Percentiles rank a stretch among this genome's conserved stretches.
phyloP scores from a whole-genome alignment of 2,329 filamentous ascomycete genomes.

The Zopfia rhizophila region DNA sequence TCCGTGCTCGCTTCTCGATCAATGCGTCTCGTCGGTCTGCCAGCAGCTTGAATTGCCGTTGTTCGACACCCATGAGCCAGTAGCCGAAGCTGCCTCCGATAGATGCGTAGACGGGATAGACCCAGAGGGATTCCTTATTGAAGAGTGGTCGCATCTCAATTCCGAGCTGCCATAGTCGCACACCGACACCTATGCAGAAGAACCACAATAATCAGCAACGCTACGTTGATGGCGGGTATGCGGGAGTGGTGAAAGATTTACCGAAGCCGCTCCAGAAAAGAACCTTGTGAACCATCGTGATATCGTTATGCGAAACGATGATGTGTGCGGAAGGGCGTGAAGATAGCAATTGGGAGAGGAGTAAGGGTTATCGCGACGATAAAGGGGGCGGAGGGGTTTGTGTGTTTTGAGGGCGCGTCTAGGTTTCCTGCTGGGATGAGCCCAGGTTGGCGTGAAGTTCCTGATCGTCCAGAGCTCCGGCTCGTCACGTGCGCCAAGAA shows the following conservation, averaged over 20 bases:
- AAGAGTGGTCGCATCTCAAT: constrained; percentile 98
- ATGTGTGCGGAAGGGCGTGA: constrained; percentile 14
- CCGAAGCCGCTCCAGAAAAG: constrained; percentile 93
- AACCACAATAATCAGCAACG: constrained; percentile 30
- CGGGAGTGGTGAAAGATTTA: constrained; percentile 60
- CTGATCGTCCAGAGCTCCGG: constrained; percentile 23
- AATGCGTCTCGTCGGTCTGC: constrained; percentile 81
- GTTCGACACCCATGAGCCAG: constrained; percentile 92
- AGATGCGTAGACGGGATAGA: constrained; percentile 87
- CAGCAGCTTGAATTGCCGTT: constrained; percentile 80
- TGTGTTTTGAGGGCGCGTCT: constrained; percentile 35
- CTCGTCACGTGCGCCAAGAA: constrained; percentile 28
- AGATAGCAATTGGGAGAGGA: constrained; percentile 26
- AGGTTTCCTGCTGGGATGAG: constrained; percentile 30
- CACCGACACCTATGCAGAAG: constrained; percentile 76
- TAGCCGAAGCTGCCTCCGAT: constrained; percentile 94
- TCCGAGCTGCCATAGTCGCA: constrained; percentile 95
- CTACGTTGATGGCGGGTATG: constrained; percentile 17
- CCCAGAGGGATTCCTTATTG: constrained; percentile 84
- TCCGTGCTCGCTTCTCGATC: constrained; percentile 88
- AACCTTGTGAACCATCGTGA: constrained; percentile 66
- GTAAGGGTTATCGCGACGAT: constrained; percentile 24
- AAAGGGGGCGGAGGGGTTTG: constrained; percentile 17
- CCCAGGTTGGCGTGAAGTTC: constrained; percentile 32
- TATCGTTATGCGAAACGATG: constrained; percentile 10